Evolutionary conservation across 2,329 filamentous ascomycete species (phyloP), one percentile per base, ranked within the genome.

Genomic region (Pestalotiopsis sp.): DNA sequence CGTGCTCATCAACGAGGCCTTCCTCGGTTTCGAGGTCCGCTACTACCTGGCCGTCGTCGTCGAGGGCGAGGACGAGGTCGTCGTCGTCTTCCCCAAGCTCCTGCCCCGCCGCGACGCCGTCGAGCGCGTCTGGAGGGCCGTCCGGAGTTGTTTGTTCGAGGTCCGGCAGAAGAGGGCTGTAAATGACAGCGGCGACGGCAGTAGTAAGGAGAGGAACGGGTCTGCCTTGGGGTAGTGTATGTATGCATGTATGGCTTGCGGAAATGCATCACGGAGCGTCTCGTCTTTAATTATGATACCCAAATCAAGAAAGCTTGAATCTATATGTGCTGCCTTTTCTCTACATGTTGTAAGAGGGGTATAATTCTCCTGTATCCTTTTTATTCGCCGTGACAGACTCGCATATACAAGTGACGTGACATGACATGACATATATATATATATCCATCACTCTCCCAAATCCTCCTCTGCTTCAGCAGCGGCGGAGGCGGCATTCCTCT

Each of bases 1-100:
- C 78, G 91, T 99, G 68, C 89, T 98, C 67, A 93, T 99, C 65
- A 94, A 98, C 78, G 96, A 99, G 84, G 96, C 95, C 3, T 98
- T 98, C 81, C 90, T 89, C 68, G 95, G 95, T 0, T 97, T 98
- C 76, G 94, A 95, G 81, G 94, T 98, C 45, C 85, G 91, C 56
- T 97, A 95, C 77, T 98, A 97, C 77, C 83, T 99, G 9, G 90
- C 94, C 4, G 93, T 98, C 38, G 92, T 98, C 66, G 94, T 98
- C 20, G 92, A 97, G 74, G 94, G 91, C 2, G 95, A 98, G 81
- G 88, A 91, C 67, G 91, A 96, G 72, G 88, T 97, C 4, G 93
- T 98, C 0, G 95, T 99, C n/a, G 94, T 98, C 3, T 99, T 99
- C 78, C 95, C 95, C 2, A 87, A 87, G 68, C 81, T 97, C 72